Base-by-base conservation (phyloP, 306 rosid genomes). In the Cucumis cinereus region DNA sequence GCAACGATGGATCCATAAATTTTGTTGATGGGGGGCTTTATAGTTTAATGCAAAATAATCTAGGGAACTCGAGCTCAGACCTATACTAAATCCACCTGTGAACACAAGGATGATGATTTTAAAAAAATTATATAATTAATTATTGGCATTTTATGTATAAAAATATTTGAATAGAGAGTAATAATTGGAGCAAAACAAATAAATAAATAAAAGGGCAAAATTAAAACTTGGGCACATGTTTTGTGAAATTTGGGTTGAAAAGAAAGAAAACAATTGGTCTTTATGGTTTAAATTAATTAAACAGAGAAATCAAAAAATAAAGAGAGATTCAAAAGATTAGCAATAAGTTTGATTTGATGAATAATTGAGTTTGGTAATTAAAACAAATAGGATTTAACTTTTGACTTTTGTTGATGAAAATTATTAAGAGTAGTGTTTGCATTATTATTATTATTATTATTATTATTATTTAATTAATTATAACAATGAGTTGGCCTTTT, bases 381-480 rank as follows among this genome's bases (percentile, higher is more conserved):
- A 38, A 45, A 26, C 24, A 26, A 71, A 47, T 7, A 45, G 59
- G 57, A 71, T 15, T 70, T 70, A 47, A 70, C 75, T 70, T 70
- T 71, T 47, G 75, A 47, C 40, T 74, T 10, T 43, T 23, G 1
- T 69, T 35, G 0, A 73, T 73, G 50, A 54, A 54, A 38, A 74
- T 74, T 74, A 74, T 53, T 55, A 57, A 35, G 43, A 63, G 52
- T 55, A 3, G 74, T 69, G n/a, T n/a, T n/a, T 69, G 75, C 75
- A 49, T 70, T 70, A 49, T 70, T 70, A 2, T 8, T 69, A 67
- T 40, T 43, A 3, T 30, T 30, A 30, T 30, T 30, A 28, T 3
- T 30, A 30, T n/a, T n/a, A n/a, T n/a, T n/a, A n/a, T n/a, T n/a
- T n/a, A n/a, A n/a, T 43, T 13, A 1, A 59, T 59, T 69, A 69